Base-by-base conservation (phyloP, 2,329 filamentous ascomycete species). In the Pezizomycotina sp. region DNA sequence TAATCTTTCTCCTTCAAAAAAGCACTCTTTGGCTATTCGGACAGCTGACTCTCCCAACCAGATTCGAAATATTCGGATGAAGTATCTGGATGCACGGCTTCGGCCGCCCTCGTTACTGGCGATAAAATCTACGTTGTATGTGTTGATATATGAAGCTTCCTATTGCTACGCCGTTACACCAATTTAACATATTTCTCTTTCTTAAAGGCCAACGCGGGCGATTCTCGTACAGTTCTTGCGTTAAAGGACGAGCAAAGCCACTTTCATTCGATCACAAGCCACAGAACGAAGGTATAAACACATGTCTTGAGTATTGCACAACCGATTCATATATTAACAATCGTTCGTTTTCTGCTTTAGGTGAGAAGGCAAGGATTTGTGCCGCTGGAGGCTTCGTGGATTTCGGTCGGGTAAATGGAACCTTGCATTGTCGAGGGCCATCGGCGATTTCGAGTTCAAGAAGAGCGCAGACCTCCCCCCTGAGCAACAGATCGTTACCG, bases 401-500 rank as follows among this genome's bases (percentile, higher is more conserved):
- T 59, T 98, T 95, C 56, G 89, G 89, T 47, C 80, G 89, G 56
- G 89, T 98, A 52, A 98, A 98, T 58, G 89, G 89, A 98, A 98
- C 60, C 72, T 98, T 28, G 89, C 89, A 29, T 67, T 98, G 45
- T 98, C 89, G 45, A 79, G 89, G 59, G 89, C 89, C 52, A 93
- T 98, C 59, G 89, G 89, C 51, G 89, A 98, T 59, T 98, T 98
- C 56, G 89, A 98, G 58, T 98, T 98, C 70, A 98, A 98, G 70
- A 95, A 95, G 69, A 92, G 83, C 58, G 80, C 86, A 50, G 84
- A 93, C 55, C 73, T 98, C 30, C 76, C 86, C 3, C 89, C 89
- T n/a, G 89, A 98, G 63, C 81, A 92, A 56, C 89, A 98, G 60
- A 95, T 98, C 49, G 89, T 98, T 27, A 98, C 89, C 10, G 89